Evolutionary conservation across 768 basidiomycete genomes (phyloP), one percentile per base, ranked within the genome.

Genomic region (Phaffia tasmanica): DNA sequence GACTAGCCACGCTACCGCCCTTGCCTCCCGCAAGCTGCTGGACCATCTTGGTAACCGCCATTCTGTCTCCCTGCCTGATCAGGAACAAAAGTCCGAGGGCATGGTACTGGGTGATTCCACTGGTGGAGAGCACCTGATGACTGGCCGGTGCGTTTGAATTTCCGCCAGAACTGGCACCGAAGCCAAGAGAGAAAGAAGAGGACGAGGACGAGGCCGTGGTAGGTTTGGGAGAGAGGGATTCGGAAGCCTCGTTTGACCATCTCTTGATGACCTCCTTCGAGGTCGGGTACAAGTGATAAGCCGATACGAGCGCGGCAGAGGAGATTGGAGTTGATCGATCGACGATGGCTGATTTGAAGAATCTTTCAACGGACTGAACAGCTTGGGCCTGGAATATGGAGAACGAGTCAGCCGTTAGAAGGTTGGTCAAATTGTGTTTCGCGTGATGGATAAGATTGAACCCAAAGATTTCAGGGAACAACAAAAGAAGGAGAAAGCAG

Each of bases 31-130:
- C 75, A 21, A 97, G 82, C 75, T 98, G 94, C 76, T 98, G 94
- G 60, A 99, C 93, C 91, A 97, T 94, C 79, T 98, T 99, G 32
- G 91, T 97, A 46, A 98, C 85, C 3, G 95, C 95, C 95, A 98
- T 99, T 70, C 95, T 81, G 78, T 99, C 95, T 75, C 95, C 92
- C 75, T 94, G 90, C 54, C 95, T 85, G 73, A 99, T 97, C 69
- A 90, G 80, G 76, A 94, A 97, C 53, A 99, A 80, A 65, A 98
- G 79, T 23, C 94, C 94, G 47, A 99, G 81, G 1, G 91, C 93
- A 74, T 98, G 95, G 77, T 98, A 99, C 78, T 99, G 95, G 32
- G 91, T 85, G 77, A 95, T 88, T 77, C 87, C 87, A 76, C 91
- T 95, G 23, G 89, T 93, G 89, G 69, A 76, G 87, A 80, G 76